Percentiles rank a stretch among this genome's conserved stretches.
phyloP scores from a whole-genome alignment of 1,284 basidiomycete species.

The Inonotus obliquus region DNA sequence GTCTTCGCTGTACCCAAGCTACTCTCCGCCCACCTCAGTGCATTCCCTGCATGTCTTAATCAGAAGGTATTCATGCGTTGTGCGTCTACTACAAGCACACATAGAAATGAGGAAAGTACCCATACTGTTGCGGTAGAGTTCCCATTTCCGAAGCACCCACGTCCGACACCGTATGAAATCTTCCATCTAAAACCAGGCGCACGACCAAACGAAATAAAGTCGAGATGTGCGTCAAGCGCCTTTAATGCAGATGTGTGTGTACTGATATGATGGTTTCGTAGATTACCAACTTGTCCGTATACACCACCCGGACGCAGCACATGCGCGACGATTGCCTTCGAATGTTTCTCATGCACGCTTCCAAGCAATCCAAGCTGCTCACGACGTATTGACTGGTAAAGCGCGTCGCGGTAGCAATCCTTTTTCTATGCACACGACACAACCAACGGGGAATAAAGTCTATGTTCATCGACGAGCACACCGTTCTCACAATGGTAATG shows the following conservation, averaged over 20 bases:
- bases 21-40: neutral
- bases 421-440: neutral
- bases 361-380: constrained; percentile 45
- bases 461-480: constrained; percentile 1
- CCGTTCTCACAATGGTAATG: constrained; percentile 9
- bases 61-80: neutral
- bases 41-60: neutral
- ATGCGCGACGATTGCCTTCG: constrained; percentile 29
- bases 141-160: constrained; percentile 38
- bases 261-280: constrained; percentile 21
- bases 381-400: constrained; percentile 38
- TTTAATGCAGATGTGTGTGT: neutral
- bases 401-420: constrained; percentile 9
- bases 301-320: constrained; percentile 45
- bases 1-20: neutral
- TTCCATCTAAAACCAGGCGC: constrained; percentile 45
- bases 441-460: neutral
- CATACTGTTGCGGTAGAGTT: neutral
- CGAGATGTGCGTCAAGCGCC: constrained; percentile 38
- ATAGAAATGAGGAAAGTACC: neutral
- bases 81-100: constrained; percentile 1
- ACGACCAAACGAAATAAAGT: constrained; percentile 42
- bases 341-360: constrained; percentile 41
- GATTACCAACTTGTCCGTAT: constrained; percentile 52
- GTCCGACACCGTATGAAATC: constrained; percentile 47